Evolutionary conservation across 176 grass and related monocot species (phyloP), one percentile per base, ranked within the genome.

Genomic region (Bothriochloa decipiens): DNA sequence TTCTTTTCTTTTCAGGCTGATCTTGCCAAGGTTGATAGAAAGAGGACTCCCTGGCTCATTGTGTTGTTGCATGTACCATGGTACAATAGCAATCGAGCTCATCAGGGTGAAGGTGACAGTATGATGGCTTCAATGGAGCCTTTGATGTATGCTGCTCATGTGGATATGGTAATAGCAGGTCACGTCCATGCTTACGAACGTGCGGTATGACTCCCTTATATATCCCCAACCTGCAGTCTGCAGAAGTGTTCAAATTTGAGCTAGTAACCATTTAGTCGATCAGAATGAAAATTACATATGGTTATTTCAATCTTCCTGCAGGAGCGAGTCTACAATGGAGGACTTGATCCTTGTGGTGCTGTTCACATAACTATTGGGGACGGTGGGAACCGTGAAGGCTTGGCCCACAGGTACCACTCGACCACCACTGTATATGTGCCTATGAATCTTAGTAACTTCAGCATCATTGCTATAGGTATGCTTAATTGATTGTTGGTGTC

Each of bases 181-280:
- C 96, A 98, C 88, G 96, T 98, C 23, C 96, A 98, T 72, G 96
- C 96, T 72, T 98, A 98, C 50, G 96, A 98, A 86, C 93, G 96
- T 36, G 83, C 91, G 47, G 93, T 98, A 98, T 79, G 87, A 49
- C n/a, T 84, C 20, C 40, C 25, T 22, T 26, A 61, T 57, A 65
- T 27, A 77, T 80, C 52, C 35, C 35, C 84, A 12, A 26, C 65
- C 0, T 41, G 23, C 22, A 37, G 0, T 47, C 0, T 60, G 14
- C 22, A 23, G 0, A 5, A 61, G 10, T 46, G 17, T 69, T 78
- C 60, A 79, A 79, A 86, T 47, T 74, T 66, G 45, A 18, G 58
- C 36, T 11, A 49, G 10, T 66, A 9, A 46, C 60, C n/a, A 35
- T 72, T 58, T 36, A 45, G 27, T 33, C 17, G 35, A 79, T 47